Evolutionary conservation across 257 asterid genomes (phyloP).

Genomic region (Thymus mandschuricus): DNA sequence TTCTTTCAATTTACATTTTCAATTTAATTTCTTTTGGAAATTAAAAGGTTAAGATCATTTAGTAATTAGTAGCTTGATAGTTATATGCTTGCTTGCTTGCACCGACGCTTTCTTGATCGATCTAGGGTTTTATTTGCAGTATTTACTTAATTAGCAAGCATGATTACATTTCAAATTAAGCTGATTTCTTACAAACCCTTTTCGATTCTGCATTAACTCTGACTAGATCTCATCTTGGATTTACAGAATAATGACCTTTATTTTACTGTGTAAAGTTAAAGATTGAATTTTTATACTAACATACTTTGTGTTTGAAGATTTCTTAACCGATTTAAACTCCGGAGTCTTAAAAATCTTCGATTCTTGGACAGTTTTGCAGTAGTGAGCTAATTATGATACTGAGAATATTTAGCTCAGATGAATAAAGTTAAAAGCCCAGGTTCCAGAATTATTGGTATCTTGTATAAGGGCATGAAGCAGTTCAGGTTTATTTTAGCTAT

Average conservation of each 20-base stretch:
- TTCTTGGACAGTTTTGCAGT: background rate
- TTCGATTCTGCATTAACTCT: constrained; percentile 17
- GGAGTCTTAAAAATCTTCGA: constrained; percentile 3
- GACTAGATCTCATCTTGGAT: constrained; percentile 31
- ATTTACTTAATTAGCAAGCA: constrained; percentile 28
- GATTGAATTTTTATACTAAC: background rate
- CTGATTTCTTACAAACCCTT: constrained; percentile 13
- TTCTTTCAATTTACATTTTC: background rate
- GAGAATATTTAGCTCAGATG: constrained; percentile 13
- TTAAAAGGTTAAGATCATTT: constrained; percentile 25
- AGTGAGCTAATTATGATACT: too few species aligned
- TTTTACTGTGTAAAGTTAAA: background rate
- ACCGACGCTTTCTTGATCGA: constrained; percentile 44
- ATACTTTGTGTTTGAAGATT: background rate
- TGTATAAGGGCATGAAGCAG: background rate
- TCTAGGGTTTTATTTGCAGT: constrained; percentile 48
- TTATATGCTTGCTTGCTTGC: constrained; percentile 5
- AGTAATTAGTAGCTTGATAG: background rate
- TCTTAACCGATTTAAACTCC: constrained; percentile 1
- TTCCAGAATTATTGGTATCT: background rate
- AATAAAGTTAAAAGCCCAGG: constrained; percentile 1
- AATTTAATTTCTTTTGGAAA: constrained; percentile 32
- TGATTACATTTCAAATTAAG: background rate
- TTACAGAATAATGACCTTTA: too few species aligned
- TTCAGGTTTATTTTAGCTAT: too few species aligned